Base-by-base conservation (phyloP, 2,329 filamentous ascomycete genomes). In the Daldinia sp. region DNA sequence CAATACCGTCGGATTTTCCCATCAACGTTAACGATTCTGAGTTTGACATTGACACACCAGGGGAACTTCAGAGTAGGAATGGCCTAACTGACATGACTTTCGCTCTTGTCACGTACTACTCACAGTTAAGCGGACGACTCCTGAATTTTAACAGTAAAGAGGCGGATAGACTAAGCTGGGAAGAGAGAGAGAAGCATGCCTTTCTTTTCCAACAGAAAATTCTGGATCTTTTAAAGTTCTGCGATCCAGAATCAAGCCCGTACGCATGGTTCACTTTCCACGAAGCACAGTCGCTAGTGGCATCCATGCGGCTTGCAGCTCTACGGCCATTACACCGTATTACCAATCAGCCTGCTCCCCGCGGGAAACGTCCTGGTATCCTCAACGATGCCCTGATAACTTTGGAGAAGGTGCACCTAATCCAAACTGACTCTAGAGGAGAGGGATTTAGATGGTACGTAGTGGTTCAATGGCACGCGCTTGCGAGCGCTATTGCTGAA, bases 241-340 rank as follows among this genome's bases (percentile, higher is more conserved):
- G 77, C 50, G 75, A 79, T 46, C 77, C 77, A 2, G 73, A 77
- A 7, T 56, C 74, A 18, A 75, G 69, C 20, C 15, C 61, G 3
- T 77, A 75, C 53, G 75, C 76, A 4, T 78, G 77, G 77, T 76
- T 77, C 41, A 71, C 73, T 6, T 77, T 73, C 46, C 74, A 78
- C 58, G 68, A 70, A 23, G 66, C 75, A 0, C 76, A 76, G 6
- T 73, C 67, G 13, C 33, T 74, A 9, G 55, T 74, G 18, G 67
- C 75, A n/a, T 63, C 64, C 2, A 68, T 70, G 41, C 69, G 72
- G 4, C 66, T 77, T 12, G 61, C 73, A 23, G 60, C 65, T 51
- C 51, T 72, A 18, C 53, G 65, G 15, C 68, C 59, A 13, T 37
- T 67, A 12, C 67, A 61, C 42, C 66, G 44, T 26, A 53, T 65